Evolutionary conservation across 331 rosid genomes (phyloP), one percentile per base, ranked within the genome.

Genomic region (Acacia concinna): DNA sequence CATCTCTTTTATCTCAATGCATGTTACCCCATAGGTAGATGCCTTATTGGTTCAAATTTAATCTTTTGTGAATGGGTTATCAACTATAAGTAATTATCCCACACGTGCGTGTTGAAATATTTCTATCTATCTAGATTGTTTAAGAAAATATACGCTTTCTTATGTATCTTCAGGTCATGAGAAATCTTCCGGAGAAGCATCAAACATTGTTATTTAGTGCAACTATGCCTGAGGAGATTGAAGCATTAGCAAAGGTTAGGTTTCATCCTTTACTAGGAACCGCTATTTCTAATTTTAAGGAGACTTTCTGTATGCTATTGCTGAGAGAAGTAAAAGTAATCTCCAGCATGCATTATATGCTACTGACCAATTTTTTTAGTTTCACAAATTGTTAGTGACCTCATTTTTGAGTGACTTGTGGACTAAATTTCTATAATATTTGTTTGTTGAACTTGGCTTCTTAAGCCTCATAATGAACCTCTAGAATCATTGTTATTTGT

Each of bases 171-270:
- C 82, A 93, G 97, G 89, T 91, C 68, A 93, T 93, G 97, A 81
- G 86, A 75, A 88, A 71, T 84, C 94, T 93, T 81, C 95, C 97
- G 1, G 86, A 85, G 69, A 93, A 93, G 81, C 97, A 91, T 84
- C 97, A 93, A 80, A 93, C 97, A 54, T 84, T 93, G 78, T 79
- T 93, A 78, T 91, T 93, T 76, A 93, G 97, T 87, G 97, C 96
- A 8, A 91, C 97, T 20, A 93, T 93, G 97, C 97, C 97, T 46
- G 87, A 78, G 81, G 97, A 93, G 90, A 93, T 93, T 23, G 97
- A 89, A 93, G 85, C 85, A 63, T 89, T 93, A 76, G 78, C 97
- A 62, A 90, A 91, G 90, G 97, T 87, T 54, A 40, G 74, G 73
- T 81, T 85, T 71, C 70, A 40, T 67, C 77, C 75, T 67, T 52